Percentiles rank a stretch among this genome's conserved stretches.
phyloP scores from a whole-genome alignment of 176 grass and related monocot species.

The Bothriochloa decipiens region DNA sequence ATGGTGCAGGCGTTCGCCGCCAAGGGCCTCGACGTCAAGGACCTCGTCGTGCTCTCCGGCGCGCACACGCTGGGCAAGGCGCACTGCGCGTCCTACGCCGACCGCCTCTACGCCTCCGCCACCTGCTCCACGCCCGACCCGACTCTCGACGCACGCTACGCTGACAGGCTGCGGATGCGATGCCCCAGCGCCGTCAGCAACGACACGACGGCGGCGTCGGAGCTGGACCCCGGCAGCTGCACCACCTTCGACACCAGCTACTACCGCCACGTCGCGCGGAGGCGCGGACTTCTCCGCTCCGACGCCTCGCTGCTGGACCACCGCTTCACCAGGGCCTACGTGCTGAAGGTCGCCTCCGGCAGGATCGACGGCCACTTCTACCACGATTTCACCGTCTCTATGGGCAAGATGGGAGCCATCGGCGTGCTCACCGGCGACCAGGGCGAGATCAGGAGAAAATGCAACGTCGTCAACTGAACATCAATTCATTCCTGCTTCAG shows the following conservation, averaged over 20 bases:
- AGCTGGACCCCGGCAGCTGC: conserved; percentile 90
- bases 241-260: conserved; percentile 77
- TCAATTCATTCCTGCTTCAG: not conserved
- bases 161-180: conserved; percentile 42
- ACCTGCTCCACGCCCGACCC: conserved; percentile 57
- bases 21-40: conserved; percentile 64
- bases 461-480: conserved; percentile 49
- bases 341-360: conserved; percentile 48
- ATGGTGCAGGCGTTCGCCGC: conserved; percentile 47
- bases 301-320: conserved; percentile 62
- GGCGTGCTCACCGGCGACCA: conserved; percentile 54
- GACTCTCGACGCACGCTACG: conserved; percentile 50
- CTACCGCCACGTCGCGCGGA: conserved; percentile 56
- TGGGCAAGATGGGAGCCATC: conserved; percentile 60
- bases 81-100: conserved; percentile 47
- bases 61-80: conserved; percentile 81
- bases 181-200: conserved; percentile 11
- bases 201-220: not conserved
- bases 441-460: conserved; percentile 75
- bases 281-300: conserved; percentile 65
- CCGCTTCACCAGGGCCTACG: conserved; percentile 56
- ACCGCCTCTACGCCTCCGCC: conserved; percentile 84
- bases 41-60: conserved; percentile 77
- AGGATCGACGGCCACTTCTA: conserved; percentile 45
- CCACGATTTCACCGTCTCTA: conserved; percentile 59